These are phyloP conservation scores for Closterium sp. DNA, from an alignment of 139 green algal species.

Conservation along the genomic window DNA sequence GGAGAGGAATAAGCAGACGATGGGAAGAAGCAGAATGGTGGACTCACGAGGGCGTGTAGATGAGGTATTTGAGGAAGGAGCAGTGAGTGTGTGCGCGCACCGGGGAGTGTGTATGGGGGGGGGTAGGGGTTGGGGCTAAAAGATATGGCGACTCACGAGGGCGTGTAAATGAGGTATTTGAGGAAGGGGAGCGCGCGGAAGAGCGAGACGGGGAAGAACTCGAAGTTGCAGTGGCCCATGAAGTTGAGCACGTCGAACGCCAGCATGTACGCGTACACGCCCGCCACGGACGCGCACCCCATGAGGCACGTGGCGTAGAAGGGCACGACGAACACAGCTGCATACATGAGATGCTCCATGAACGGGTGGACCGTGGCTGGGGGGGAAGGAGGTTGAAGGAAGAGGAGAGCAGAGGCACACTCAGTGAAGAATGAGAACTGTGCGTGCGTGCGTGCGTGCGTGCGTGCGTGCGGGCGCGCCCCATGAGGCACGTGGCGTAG, in stretches of 20 bases:
- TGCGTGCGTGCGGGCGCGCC: too few species aligned
- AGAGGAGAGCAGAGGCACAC: not conserved
- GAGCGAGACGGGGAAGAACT: slow-evolving; percentile 39
- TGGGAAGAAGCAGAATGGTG: not conserved
- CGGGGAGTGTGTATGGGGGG: not conserved
- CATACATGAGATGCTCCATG: slow-evolving; percentile 57
- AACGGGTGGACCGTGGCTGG: slow-evolving; percentile 54
- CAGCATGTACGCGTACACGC: slow-evolving; percentile 58
- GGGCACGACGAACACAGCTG: not conserved
- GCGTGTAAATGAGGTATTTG: slow-evolving; percentile 15
- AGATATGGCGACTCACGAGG: slow-evolving; percentile 22
- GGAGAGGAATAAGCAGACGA: slow-evolving; percentile 30
- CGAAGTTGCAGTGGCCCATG: slow-evolving; percentile 62
- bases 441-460: too few species aligned
- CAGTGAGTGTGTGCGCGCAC: not conserved
- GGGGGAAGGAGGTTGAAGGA: slow-evolving; percentile 4
- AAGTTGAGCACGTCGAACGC: slow-evolving; percentile 59
- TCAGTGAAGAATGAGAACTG: too few species aligned
- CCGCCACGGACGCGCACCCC: slow-evolving; percentile 49
- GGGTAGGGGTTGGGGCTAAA: slow-evolving; percentile 29
- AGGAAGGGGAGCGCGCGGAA: not conserved
- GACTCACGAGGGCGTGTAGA: not conserved
- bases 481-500: slow-evolving; percentile 35
- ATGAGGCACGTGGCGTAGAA: slow-evolving; percentile 30
- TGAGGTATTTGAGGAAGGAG: slow-evolving; percentile 10